These are phyloP conservation scores for Citrus reticulata DNA, from an alignment of 345 rosid genomes.

Conservation along the genomic window DNA sequence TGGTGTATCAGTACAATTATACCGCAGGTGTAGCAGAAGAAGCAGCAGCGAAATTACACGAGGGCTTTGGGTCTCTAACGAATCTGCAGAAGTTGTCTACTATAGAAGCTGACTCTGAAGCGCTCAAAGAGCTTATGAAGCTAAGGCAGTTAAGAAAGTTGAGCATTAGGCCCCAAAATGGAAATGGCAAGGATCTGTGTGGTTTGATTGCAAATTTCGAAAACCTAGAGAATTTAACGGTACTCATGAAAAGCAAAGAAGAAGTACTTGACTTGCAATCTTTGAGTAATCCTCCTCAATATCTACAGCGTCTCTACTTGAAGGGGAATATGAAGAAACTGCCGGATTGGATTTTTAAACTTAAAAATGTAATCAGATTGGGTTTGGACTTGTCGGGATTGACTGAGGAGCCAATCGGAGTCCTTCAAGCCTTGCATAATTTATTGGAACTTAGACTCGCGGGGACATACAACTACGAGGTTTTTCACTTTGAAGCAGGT, in stretches of 20 bases:
- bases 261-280: conserved; percentile 7
- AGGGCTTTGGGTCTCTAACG: too few species aligned
- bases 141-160: too few species aligned
- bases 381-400: background rate
- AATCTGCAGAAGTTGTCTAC: too few species aligned
- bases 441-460: background rate
- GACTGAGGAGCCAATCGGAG: background rate
- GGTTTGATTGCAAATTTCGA: too few species aligned
- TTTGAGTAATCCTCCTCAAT: background rate
- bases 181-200: too few species aligned
- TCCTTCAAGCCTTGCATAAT: conserved; percentile 1
- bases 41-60: too few species aligned
- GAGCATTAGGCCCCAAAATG: too few species aligned
- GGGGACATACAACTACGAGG: background rate
- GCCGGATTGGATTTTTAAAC: conserved; percentile 4
- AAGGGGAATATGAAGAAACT: background rate
- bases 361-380: background rate
- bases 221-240: background rate
- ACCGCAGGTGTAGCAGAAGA: too few species aligned
- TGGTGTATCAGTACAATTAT: too few species aligned
- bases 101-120: too few species aligned
- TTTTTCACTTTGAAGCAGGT: background rate
- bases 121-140: too few species aligned
- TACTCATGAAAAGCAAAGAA: background rate
- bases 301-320: background rate